A percentile compares a stretch with the other conserved stretches of the same genome.
These are phyloP conservation scores for Phlyctochytrium planicorne DNA, from an alignment of 192 early-diverging fungal species.

Conservation along the genomic window DNA sequence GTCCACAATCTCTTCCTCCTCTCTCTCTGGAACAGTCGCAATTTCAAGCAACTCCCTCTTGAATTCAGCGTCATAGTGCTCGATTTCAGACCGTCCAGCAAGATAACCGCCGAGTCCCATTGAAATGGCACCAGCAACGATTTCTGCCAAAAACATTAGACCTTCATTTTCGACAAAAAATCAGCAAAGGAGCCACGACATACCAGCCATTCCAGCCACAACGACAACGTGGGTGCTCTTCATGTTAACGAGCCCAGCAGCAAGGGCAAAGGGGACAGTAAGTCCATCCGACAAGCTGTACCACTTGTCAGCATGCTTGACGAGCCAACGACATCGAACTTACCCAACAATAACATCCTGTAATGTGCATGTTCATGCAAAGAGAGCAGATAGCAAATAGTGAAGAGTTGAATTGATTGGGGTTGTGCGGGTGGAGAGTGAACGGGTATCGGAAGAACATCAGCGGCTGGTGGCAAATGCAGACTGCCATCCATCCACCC, in stretches of 20 bases:
- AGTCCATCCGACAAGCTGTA: conserved; percentile 40
- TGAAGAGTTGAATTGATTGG: too few relatives aligned
- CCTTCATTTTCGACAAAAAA: not conserved
- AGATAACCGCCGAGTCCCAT: conserved; percentile 69
- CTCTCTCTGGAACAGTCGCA: conserved; percentile 46
- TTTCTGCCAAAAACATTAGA: conserved; percentile 24
- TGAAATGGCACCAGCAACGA: conserved; percentile 58
- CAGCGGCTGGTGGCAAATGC: too few relatives aligned
- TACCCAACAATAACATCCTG: conserved; percentile 38
- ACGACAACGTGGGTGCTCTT: conserved; percentile 55
- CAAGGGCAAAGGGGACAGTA: conserved; percentile 65
- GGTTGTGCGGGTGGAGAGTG: too few relatives aligned
- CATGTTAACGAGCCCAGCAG: conserved; percentile 59
- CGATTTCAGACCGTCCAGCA: conserved; percentile 58
- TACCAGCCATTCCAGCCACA: conserved; percentile 60
- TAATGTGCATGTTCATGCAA: too few relatives aligned
- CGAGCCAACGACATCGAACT: not conserved
- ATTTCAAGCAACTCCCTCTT: conserved; percentile 54
- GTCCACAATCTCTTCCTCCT: conserved; percentile 62
- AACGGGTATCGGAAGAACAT: too few relatives aligned
- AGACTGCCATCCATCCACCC: too few relatives aligned
- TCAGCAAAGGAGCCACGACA: not conserved
- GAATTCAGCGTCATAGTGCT: conserved; percentile 63
- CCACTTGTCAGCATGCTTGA: not conserved
- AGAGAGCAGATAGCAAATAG: not conserved